These are phyloP conservation scores for Saccharomyces hybrid DNA, from an alignment of 1,139 yeast species.

Conservation along the genomic window DNA sequence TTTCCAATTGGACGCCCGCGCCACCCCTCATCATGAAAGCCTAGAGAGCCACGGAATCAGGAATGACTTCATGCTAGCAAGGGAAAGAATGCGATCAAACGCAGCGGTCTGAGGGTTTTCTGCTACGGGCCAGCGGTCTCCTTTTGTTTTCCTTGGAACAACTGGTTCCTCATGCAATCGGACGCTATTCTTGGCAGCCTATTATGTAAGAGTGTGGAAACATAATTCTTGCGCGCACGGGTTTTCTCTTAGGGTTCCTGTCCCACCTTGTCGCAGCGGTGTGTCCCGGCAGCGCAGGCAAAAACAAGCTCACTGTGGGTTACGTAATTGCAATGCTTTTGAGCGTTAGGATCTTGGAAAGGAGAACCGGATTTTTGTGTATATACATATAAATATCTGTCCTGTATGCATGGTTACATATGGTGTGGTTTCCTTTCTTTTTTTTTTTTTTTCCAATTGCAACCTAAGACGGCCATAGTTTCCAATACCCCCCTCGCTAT, in stretches of 20 bases:
- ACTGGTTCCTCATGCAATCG: neutral
- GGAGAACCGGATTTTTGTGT: neutral
- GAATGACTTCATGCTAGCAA: neutral
- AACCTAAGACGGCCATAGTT: neutral
- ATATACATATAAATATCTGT: neutral
- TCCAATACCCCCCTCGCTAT: neutral
- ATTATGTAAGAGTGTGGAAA: slow-evolving; percentile 1
- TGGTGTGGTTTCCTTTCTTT: neutral
- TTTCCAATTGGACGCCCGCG: neutral
- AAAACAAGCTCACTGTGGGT: neutral
- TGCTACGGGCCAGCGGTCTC: neutral
- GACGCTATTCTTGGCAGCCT: neutral
- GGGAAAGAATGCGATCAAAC: neutral
- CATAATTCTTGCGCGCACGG: neutral
- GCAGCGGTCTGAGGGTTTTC: neutral
- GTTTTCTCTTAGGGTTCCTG: neutral
- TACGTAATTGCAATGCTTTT: neutral
- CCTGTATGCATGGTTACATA: neutral
- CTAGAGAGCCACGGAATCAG: neutral
- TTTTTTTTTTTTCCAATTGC: neutral
- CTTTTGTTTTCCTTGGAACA: neutral
- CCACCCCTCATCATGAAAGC: neutral
- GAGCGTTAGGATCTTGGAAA: neutral
- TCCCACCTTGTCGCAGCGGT: neutral
- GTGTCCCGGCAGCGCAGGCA: neutral